Percentiles rank a stretch among this genome's conserved stretches.
Evolutionary conservation across 2,329 filamentous ascomycete species (phyloP).

Genomic region (Colletotrichum sp.): DNA sequence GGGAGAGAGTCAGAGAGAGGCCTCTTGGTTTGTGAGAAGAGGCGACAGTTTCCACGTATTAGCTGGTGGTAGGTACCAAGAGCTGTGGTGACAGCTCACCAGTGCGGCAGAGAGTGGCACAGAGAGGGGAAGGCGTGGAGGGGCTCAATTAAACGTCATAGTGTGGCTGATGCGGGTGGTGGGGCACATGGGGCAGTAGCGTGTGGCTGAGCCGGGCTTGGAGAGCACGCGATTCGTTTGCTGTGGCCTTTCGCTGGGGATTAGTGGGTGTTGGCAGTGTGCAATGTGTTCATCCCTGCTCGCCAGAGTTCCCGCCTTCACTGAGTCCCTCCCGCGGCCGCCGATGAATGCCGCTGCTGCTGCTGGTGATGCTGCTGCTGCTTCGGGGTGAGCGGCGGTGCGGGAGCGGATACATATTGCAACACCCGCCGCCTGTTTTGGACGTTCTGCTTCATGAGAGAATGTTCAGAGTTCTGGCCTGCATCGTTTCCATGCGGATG

Average conservation of each 20-base stretch:
- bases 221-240: neutral
- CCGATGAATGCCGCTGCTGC: neutral
- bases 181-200: neutral
- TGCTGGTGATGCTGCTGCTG: neutral
- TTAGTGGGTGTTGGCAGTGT: neutral
- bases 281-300: neutral
- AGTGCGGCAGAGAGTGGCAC: neutral
- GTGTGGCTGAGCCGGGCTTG: neutral
- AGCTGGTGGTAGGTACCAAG: neutral
- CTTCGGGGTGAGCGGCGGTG: neutral
- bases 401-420: neutral
- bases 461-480: neutral
- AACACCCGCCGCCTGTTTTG: neutral
- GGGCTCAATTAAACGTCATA: conserved; percentile 8
- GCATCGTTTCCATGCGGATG: neutral
- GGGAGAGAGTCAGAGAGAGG: neutral
- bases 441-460: neutral
- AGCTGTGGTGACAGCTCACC: neutral
- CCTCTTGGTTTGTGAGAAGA: neutral
- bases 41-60: neutral
- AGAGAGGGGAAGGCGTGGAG: conserved; percentile 5
- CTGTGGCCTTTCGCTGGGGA: neutral
- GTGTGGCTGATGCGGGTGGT: neutral
- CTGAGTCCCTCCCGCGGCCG: no score
- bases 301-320: neutral